Evolutionary conservation across 2,329 filamentous ascomycete species (phyloP).

Genomic region (Knoxdaviesia capensis): DNA sequence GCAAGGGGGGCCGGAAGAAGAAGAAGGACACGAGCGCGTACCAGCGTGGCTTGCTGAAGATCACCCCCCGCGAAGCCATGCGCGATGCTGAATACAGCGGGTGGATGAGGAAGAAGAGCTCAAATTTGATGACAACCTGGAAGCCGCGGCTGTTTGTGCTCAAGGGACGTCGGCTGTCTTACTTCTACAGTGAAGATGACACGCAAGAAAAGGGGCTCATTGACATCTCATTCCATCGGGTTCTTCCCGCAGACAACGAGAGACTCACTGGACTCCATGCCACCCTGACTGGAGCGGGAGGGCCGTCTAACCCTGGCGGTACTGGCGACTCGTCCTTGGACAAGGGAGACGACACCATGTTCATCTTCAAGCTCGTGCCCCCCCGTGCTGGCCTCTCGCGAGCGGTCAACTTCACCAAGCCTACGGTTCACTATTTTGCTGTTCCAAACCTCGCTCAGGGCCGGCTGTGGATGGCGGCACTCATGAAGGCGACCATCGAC

Average conservation of each 20-base stretch:
- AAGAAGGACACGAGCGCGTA: conserved; percentile 96
- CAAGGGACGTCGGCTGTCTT: conserved; percentile 74
- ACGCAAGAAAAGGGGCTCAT: conserved; percentile 88
- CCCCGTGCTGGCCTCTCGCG: conserved; percentile 72
- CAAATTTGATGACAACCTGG: conserved; percentile 92
- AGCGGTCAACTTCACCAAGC: conserved; percentile 93
- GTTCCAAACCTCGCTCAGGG: conserved; percentile 79
- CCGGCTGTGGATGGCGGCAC: conserved; percentile 88
- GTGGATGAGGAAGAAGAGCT: conserved; percentile 99
- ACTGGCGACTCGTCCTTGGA: conserved; percentile 10
- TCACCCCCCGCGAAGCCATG: conserved; percentile 67
- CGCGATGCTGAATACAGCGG: conserved; percentile 78
- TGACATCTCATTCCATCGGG: conserved; percentile 91
- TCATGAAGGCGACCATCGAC: conserved; percentile 98
- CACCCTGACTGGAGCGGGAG: conserved; percentile 69
- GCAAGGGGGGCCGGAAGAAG: conserved; percentile 37
- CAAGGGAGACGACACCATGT: conserved; percentile 51
- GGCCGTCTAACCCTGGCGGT: conserved; percentile 29
- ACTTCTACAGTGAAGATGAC: conserved; percentile 90
- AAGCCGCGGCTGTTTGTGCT: conserved; percentile 92
- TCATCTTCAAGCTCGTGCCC: conserved; percentile 96
- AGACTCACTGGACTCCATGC: conserved; percentile 79
- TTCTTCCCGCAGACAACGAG: conserved; percentile 87
- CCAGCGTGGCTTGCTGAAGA: conserved; percentile 64
- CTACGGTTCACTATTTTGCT: conserved; percentile 92